Percentiles rank a stretch among this genome's conserved stretches.
phyloP scores from a whole-genome alignment of 768 basidiomycete species.

The Suillus decipiens region DNA sequence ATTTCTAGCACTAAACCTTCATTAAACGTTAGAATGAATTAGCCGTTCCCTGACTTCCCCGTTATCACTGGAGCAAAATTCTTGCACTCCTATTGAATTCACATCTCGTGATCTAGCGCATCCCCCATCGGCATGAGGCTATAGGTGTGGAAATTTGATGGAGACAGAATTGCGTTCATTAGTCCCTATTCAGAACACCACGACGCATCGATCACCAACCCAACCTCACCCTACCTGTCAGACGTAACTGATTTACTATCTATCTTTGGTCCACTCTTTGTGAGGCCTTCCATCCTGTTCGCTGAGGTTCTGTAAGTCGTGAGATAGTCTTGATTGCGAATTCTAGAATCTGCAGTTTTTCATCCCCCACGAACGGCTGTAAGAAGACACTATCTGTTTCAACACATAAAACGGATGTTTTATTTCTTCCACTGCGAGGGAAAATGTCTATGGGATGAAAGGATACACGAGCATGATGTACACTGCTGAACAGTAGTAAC shows the following conservation, averaged over 20 bases:
- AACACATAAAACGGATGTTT: neutral
- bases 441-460: neutral
- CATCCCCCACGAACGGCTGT: neutral
- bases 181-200: neutral
- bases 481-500: neutral
- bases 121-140: neutral
- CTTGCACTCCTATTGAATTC: neutral
- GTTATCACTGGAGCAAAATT: slow-evolving; percentile 1
- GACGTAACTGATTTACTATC: neutral
- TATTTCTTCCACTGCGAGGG: slow-evolving; percentile 5
- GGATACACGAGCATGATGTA: neutral
- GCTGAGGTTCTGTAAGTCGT: neutral
- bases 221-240: neutral
- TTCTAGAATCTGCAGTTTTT: neutral
- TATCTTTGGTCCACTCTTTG: neutral
- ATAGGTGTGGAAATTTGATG: neutral
- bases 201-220: neutral
- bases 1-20: neutral
- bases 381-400: neutral
- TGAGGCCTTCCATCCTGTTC: neutral
- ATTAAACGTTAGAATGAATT: neutral
- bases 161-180: neutral
- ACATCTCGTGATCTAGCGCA: neutral
- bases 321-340: slow-evolving; percentile 7
- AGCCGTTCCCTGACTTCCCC: neutral